Percentiles rank a stretch among this genome's conserved stretches.
Conservation (phyloP, 441 rosid genomes). For the Mallotus japonicus region DNA sequence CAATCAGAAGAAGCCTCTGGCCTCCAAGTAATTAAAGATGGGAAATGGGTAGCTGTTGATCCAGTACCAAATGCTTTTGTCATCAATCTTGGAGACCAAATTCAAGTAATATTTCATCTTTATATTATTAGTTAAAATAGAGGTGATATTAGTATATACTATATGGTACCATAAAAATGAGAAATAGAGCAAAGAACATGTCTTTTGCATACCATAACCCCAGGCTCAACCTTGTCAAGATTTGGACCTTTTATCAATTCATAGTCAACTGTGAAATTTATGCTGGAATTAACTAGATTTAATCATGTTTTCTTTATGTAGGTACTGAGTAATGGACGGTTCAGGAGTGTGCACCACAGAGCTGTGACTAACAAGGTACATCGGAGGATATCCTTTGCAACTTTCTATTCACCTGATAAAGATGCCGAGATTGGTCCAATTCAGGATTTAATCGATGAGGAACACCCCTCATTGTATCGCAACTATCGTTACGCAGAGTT, state of each 20-base stretch:
- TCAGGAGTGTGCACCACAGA: slow-evolving; percentile 17
- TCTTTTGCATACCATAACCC: too few species aligned
- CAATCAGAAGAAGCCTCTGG: slow-evolving; percentile 32
- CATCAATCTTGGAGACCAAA: slow-evolving; percentile 38
- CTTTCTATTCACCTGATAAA: slow-evolving; percentile 30
- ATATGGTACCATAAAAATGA: too few species aligned
- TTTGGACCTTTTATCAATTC: too few species aligned
- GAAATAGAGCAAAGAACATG: too few species aligned
- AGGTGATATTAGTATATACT: neutral
- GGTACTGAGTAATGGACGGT: slow-evolving; percentile 43
- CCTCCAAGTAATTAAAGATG: slow-evolving; percentile 38
- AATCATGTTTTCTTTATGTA: neutral
- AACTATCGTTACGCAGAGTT: slow-evolving; percentile 15
- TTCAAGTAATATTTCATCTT: slow-evolving; percentile 29
- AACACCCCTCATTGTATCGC: slow-evolving; percentile 20
- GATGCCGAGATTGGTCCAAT: slow-evolving; percentile 35
- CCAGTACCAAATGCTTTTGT: slow-evolving; percentile 32
- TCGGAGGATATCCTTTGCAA: slow-evolving; percentile 41
- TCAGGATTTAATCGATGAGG: slow-evolving; percentile 31
- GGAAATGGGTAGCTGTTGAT: slow-evolving; percentile 36
- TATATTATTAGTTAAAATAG: too few species aligned
- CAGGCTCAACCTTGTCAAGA: too few species aligned
- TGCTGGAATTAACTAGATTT: too few species aligned
- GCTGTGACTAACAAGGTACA: slow-evolving; percentile 28
- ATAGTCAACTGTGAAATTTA: too few species aligned